A percentile compares a stretch with the other conserved stretches of the same genome.
Conservation (phyloP, 495 filamentous ascomycete species). For the Aspergillus sclerotioniger region DNA sequence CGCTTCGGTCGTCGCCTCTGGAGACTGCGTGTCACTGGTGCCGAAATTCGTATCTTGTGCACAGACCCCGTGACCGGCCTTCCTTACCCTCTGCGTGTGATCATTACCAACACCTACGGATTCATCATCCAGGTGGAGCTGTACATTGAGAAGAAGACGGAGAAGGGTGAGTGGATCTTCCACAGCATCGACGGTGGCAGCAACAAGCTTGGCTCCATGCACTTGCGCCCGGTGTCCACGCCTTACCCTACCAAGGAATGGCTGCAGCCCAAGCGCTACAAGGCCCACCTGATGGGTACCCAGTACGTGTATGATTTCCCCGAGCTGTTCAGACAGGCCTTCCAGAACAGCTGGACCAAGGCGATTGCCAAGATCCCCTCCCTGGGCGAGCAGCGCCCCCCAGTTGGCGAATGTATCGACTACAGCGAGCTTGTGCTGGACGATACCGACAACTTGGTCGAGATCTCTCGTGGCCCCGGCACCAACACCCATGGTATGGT, state of each 20-base stretch:
- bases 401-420: constrained; percentile 87
- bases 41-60: constrained; percentile 97
- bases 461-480: constrained; percentile 90
- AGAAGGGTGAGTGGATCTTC: constrained; percentile 97
- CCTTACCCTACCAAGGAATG: constrained; percentile 98
- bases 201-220: constrained; percentile 93
- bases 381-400: constrained; percentile 77
- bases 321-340: constrained; percentile 96
- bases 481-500: constrained; percentile 98
- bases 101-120: constrained; percentile 98
- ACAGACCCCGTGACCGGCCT: constrained; percentile 80
- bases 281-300: constrained; percentile 97
- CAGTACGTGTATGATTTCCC: constrained; percentile 99
- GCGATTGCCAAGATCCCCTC: constrained; percentile 66
- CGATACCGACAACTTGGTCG: constrained; percentile 85
- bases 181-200: constrained; percentile 87
- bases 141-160: constrained; percentile 95
- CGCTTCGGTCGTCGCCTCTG: constrained; percentile 93
- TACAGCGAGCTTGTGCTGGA: constrained; percentile 92
- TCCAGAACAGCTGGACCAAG: constrained; percentile 91
- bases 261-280: constrained; percentile 98
- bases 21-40: constrained; percentile 94
- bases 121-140: constrained; percentile 97
- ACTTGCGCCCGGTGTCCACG: constrained; percentile 82
- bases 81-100: constrained; percentile 90